Evolutionary conservation across 2,329 filamentous ascomycete genomes (phyloP), one percentile per base, ranked within the genome.

Genomic region (Hypoxylon sp.): DNA sequence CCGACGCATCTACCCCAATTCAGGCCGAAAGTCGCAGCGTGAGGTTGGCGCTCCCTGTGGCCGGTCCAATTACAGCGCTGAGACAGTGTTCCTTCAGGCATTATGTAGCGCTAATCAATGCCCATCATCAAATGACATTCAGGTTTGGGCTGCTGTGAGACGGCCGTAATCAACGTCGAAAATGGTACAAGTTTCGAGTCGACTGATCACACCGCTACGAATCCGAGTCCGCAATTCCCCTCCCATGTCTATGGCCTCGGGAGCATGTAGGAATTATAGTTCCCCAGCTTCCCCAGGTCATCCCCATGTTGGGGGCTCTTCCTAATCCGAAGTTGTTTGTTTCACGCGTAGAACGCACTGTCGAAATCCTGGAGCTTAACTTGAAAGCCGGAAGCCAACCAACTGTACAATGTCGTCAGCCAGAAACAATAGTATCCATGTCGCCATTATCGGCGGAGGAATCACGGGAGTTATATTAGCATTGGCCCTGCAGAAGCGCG

Each of bases 361-460:
- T 42, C 7, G 3, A 17, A 30, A 27, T 33, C 48, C 17, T 44
- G 6, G 48, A 51, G 27, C 11, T 11, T 51, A 51, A 51, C 13
- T 20, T 51, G 10, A 20, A 20, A 8, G 25, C n/a, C 1, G 10
- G 14, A 20, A 8, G 25, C 11, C 1, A 13, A n/a, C 33, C 31
- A 14, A 17, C 20, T 14, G n/a, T 27, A 53, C 56, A 51, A 68
- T 68, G 51, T 44, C 53, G 14, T 37, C 48, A 22, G 17, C 4
- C 14, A 33, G 48, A 8, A 44, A n/a, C 22, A 49, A 49, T 42
- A 48, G 27, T 8, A 66, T 79, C 37, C 75, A 73, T 46, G 72
- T 86, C 46, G 85, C 84, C 57, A 82, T 88, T 20, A 75, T 87
- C 13, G 89, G 81, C 69, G 87, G 79, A 60, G 88, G 81, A 73